phyloP scores from a whole-genome alignment of 1,284 basidiomycete genomes.

The Wallemia hederae region DNA sequence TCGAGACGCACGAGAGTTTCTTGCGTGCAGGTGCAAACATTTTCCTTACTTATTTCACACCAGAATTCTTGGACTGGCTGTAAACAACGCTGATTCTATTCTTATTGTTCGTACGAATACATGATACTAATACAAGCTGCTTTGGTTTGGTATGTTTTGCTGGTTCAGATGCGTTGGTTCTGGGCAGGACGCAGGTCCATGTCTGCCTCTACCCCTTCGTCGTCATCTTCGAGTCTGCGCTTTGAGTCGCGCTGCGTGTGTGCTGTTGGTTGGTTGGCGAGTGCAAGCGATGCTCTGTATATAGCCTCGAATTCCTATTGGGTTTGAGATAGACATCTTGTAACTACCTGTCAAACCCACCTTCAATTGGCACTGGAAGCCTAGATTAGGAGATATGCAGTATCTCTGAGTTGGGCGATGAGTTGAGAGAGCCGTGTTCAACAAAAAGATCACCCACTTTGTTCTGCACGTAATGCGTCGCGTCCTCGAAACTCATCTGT shows the following conservation, averaged over 20 bases:
- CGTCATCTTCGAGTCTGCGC: neutral
- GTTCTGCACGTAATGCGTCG: conserved; percentile 56
- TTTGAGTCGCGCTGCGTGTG: neutral
- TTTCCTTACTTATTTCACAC: conserved; percentile 82
- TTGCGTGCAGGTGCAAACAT: conserved; percentile 75
- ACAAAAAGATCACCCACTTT: conserved; percentile 14
- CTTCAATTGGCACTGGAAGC: conserved; percentile 63
- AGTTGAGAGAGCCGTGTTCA: conserved; percentile 2
- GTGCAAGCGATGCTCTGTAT: conserved; percentile 26
- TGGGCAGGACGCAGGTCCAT: neutral
- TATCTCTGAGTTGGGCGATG: conserved; percentile 23
- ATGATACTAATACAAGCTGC: neutral
- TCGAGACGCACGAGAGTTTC: conserved; percentile 70
- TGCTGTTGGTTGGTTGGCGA: neutral
- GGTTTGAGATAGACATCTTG: neutral
- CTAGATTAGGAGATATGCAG: conserved; percentile 61
- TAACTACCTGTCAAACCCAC: conserved; percentile 16
- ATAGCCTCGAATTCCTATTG: conserved; percentile 62
- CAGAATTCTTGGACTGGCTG: conserved; percentile 77
- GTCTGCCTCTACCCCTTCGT: neutral
- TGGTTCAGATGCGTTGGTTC: neutral
- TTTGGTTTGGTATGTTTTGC: neutral
- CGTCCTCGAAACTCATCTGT: conserved; percentile 42
- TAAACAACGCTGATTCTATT: conserved; percentile 19
- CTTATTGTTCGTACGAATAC: neutral